Percentiles rank a stretch among this genome's conserved stretches.
Conservation (phyloP, 1,139 yeast species). For the Nakaseomyces uthaithaninus region DNA sequence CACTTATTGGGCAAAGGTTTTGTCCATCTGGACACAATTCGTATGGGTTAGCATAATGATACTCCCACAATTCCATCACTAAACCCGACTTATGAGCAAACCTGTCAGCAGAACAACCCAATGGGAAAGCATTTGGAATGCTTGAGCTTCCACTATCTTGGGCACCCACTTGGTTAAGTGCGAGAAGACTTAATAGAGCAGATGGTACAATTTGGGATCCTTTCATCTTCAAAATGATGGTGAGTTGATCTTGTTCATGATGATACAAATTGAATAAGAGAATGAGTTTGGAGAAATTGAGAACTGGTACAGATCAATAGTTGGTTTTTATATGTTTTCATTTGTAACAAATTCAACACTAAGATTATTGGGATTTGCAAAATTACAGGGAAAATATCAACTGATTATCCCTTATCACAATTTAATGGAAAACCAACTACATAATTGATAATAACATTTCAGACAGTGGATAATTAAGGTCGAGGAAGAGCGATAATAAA, state of each 20-base stretch:
- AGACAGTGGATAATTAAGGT: no score
- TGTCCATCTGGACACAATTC: conserved; percentile 1
- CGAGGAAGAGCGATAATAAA: no score
- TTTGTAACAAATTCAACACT: no score
- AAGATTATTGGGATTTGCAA: no score
- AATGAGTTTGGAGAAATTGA: not conserved
- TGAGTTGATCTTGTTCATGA: not conserved
- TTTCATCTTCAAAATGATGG: not conserved
- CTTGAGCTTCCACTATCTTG: not conserved
- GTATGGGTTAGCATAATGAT: not conserved
- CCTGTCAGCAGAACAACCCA: conserved; percentile 1
- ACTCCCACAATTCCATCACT: not conserved
- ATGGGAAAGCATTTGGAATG: not conserved
- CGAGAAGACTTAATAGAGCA: not conserved
- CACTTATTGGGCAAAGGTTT: not conserved
- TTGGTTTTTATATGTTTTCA: no score
- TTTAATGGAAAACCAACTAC: no score
- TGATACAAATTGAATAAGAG: not conserved
- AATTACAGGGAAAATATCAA: no score
- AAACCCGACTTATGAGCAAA: not conserved
- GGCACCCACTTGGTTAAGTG: not conserved
- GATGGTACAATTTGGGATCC: not conserved
- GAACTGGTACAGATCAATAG: no score
- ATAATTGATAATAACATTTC: no score
- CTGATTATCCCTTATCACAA: no score